Base-by-base conservation (phyloP, 345 rosid species). In the Toxicodendron radicans region DNA sequence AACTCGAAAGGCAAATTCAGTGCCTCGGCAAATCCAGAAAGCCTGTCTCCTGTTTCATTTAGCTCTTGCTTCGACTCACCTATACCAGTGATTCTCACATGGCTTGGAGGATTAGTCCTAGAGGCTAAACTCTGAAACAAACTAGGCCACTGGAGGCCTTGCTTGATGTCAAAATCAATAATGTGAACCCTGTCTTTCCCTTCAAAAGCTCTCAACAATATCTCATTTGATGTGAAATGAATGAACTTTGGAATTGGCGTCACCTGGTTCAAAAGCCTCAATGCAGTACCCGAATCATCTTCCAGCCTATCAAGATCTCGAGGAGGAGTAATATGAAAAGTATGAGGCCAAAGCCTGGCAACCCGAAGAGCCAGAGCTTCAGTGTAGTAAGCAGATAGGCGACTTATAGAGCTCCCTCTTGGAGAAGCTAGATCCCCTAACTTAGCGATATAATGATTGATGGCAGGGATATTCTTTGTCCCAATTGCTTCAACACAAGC, bases 81-180 rank as follows among this genome's bases (percentile, higher is more conserved):
- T 0, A 95, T 83, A 5, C 98, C 99, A 0, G 99, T 93, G 80
- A 95, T 87, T 66, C 99, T 83, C 63, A 95, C 88, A 64, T 91
- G 97, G 79, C 85, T 85, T 14, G 98, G 98, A 48, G 97, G 99
- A 66, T 88, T 84, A 21, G 80, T 51, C 76, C 95, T 86, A 3
- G 92, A 85, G 54, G 97, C 99, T 79, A 95, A 78, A 83, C 92
- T 93, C 83, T 95, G 99, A 79, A 95, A 90, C 79, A 95, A 81
- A 74, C 97, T 84, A 23, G 98, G 98, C 99, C 99, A 95, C 72
- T 95, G 99, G 57, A 95, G 88, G 4, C 99, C 99, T 86, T 93
- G 99, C 92, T 89, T 91, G 78, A 93, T 89, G 85, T 91, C 99
- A 30, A 95, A 95, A 76, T 95, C 99, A 23, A 95, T 91, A 3